Evolutionary conservation across 1,284 basidiomycete genomes (phyloP), one percentile per base, ranked within the genome.

Genomic region (Sphaerobolus stellatus): DNA sequence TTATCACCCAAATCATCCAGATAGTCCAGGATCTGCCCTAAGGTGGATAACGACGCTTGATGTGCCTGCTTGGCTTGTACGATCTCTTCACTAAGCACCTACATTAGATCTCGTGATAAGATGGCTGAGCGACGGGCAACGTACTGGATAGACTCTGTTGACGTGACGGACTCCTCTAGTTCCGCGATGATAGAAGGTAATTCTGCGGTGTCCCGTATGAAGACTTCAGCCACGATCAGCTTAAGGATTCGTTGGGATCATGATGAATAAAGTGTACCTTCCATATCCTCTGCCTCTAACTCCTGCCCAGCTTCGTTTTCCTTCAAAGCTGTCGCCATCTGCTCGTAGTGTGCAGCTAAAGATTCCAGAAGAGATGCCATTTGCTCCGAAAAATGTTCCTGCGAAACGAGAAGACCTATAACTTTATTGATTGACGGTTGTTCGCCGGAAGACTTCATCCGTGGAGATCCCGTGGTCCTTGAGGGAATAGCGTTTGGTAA

Each of bases 291-390:
- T 51, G 85, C 82, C 9, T 70, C 72, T 56, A 88, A 83, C 13
- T 65, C 73, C 63, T 84, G 82, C 4, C 86, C 86, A 20, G 76
- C 75, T 59, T 90, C 88, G 45, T 75, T 81, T 22, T 87, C 85
- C 47, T 77, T 76, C 54, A 88, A 65, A 0, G 86, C 86, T 54
- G 71, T 70, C 1, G 77, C 78, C 83, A 92, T 90, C 60, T 89
- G 82, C 18, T 84, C 83, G 59, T 85, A 91, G 65, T 92, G 90
- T 3, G 75, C 75, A 1, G 82, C 79, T 29, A 92, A 71, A 59
- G 81, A 83, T 61, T 88, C 85, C 3, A 92, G 66, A 51, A 85
- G 81, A n/a, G 71, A 67, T 0, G 90, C 89, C 89, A 92, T 90
- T 18, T 73, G 71, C 1, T 71, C 73, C 22, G 79, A 80, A n/a